These are phyloP conservation scores for Neostapfia colusana DNA, from an alignment of 176 grass and related monocot genomes.

Conservation along the genomic window DNA sequence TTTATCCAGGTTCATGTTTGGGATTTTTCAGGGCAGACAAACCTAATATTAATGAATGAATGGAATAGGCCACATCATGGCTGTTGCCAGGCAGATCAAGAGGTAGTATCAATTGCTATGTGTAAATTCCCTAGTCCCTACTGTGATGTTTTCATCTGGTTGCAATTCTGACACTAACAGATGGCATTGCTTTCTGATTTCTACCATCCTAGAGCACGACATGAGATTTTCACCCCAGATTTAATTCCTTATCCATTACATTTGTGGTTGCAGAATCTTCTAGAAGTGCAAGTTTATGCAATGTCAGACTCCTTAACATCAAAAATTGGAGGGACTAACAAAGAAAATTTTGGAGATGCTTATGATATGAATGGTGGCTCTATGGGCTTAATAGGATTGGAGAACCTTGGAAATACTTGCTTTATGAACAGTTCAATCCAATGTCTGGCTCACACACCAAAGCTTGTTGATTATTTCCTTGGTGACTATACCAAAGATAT, in stretches of 20 bases:
- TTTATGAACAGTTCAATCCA: constrained; percentile 99
- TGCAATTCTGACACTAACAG: constrained; percentile 24
- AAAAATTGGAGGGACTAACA: constrained; percentile 52
- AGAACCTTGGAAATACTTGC: constrained; percentile 98
- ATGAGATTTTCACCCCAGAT: constrained; percentile 15
- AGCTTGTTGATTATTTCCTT: constrained; percentile 88
- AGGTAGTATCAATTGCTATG: constrained; percentile 56
- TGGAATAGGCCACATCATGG: constrained; percentile 74
- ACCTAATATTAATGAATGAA: constrained; percentile 97
- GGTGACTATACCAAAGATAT: constrained; percentile 84
- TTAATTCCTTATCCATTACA: constrained; percentile 32
- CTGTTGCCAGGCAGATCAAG: constrained; percentile 71
- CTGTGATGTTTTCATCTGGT: background rate
- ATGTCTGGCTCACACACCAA: constrained; percentile 88
- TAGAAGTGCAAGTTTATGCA: constrained; percentile 89
- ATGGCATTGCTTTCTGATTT: constrained; percentile 23
- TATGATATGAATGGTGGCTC: constrained; percentile 51
- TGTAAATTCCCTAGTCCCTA: background rate
- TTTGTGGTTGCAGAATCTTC: constrained; percentile 66
- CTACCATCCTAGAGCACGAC: background rate
- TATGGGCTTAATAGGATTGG: constrained; percentile 79
- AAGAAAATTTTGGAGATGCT: constrained; percentile 43
- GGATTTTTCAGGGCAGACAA: constrained; percentile 99
- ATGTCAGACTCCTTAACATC: constrained; percentile 65
- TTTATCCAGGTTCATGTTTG: constrained; percentile 87